phyloP scores from a whole-genome alignment of 1,139 yeast species.

The Spathaspora sp. region DNA sequence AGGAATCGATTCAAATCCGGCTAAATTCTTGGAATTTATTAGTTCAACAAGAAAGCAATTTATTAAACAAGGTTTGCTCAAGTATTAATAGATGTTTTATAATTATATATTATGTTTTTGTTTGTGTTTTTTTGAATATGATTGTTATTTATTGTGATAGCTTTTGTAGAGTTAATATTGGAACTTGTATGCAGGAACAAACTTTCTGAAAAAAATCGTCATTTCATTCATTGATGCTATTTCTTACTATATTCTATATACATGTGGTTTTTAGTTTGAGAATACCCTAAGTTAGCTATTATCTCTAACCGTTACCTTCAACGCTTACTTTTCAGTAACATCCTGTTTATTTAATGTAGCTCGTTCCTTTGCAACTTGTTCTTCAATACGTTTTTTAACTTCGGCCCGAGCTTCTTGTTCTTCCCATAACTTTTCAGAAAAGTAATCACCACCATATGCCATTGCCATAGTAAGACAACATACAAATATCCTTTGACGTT shows the following conservation, averaged over 20 bases:
- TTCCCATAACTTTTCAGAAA: slow-evolving; percentile 47
- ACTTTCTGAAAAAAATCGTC: background rate
- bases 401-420: slow-evolving; percentile 27
- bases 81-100: slow-evolving; percentile 9
- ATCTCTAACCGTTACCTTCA: no score
- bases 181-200: no score
- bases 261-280: no score
- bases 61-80: slow-evolving; percentile 29
- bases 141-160: background rate
- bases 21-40: slow-evolving; percentile 76
- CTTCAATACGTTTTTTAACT: background rate
- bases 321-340: background rate
- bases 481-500: slow-evolving; percentile 50
- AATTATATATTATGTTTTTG: background rate
- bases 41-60: slow-evolving; percentile 44
- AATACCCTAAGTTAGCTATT: no score
- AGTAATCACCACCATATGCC: slow-evolving; percentile 53
- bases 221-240: background rate
- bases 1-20: slow-evolving; percentile 83
- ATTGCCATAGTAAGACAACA: slow-evolving; percentile 53
- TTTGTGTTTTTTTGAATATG: background rate
- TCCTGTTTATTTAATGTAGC: background rate
- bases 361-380: background rate
- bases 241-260: background rate
- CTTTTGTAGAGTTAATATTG: no score